phyloP scores from a whole-genome alignment of 1,139 yeast genomes.

The Pneumocystis oryctolagi region DNA sequence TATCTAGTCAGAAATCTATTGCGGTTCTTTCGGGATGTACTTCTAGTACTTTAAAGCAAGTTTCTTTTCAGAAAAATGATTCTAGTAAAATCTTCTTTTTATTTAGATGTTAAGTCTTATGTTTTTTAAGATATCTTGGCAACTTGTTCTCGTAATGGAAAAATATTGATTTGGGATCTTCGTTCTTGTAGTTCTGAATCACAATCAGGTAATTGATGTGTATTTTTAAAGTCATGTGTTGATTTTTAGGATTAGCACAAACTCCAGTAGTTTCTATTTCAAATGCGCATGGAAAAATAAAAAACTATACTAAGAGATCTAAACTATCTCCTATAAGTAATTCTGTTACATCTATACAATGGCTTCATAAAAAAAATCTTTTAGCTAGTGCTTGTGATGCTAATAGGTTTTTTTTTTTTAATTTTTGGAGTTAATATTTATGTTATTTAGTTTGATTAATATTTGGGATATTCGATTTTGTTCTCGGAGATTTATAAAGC shows the following conservation, averaged over 20 bases:
- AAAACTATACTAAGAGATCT: neutral
- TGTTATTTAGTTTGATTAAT: neutral
- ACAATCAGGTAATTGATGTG: neutral
- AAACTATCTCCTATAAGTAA: neutral
- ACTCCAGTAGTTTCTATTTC: neutral
- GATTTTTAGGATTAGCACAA: neutral
- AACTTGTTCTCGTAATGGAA: constrained; percentile 2
- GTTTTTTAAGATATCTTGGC: neutral
- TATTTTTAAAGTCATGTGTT: neutral
- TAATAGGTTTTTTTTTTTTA: neutral
- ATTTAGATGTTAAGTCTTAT: neutral
- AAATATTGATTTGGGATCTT: constrained; percentile 1
- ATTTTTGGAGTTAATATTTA: neutral
- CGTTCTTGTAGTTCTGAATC: neutral
- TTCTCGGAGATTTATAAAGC: neutral
- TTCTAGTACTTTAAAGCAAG: constrained; percentile 1
- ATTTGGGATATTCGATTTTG: neutral
- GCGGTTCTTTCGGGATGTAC: neutral
- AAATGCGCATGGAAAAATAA: neutral
- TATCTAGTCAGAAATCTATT: neutral
- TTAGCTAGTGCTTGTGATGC: neutral
- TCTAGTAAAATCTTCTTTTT: neutral
- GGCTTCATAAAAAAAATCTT: neutral
- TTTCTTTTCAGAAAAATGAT: neutral
- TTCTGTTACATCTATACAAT: neutral